Percentiles rank a stretch among this genome's conserved stretches.
These are phyloP conservation scores for Sedum album DNA, from an alignment of 164 flowering plant species.

Conservation along the genomic window DNA sequence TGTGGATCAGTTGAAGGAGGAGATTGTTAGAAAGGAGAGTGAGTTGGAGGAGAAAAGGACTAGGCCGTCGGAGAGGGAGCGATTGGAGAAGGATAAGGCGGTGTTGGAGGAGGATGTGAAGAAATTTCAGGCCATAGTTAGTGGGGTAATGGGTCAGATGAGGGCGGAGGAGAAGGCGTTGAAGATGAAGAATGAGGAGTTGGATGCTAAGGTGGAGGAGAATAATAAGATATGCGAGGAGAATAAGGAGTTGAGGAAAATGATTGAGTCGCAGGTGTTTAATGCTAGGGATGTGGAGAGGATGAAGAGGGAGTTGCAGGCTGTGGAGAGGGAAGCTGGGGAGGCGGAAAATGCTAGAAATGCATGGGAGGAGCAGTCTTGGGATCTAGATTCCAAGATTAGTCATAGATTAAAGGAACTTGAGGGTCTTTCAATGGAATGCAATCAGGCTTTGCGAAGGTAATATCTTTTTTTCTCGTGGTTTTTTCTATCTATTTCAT, in stretches of 20 bases:
- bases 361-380: slow-evolving; percentile 79
- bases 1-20: slow-evolving; percentile 22
- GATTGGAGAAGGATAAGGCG: slow-evolving; percentile 46
- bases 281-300: slow-evolving; percentile 84
- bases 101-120: slow-evolving; percentile 53
- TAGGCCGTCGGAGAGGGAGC: slow-evolving; percentile 44
- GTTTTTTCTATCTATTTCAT: neutral
- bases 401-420: slow-evolving; percentile 64
- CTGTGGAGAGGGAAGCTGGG: slow-evolving; percentile 19
- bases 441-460: slow-evolving; percentile 71
- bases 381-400: slow-evolving; percentile 51
- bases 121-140: slow-evolving; percentile 55
- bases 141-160: slow-evolving; percentile 22
- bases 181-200: slow-evolving; percentile 57
- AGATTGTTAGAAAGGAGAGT: slow-evolving; percentile 29
- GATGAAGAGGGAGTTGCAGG: slow-evolving; percentile 87
- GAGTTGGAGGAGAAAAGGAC: slow-evolving; percentile 31
- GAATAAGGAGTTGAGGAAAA: slow-evolving; percentile 71
- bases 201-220: slow-evolving; percentile 49
- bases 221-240: slow-evolving; percentile 49
- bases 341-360: slow-evolving; percentile 64
- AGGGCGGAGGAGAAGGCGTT: slow-evolving; percentile 35
- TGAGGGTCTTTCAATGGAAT: slow-evolving; percentile 50
- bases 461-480: slow-evolving; percentile 10
- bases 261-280: slow-evolving; percentile 54